Evolutionary conservation across 768 basidiomycete species (phyloP).

Genomic region (Cubamyces lactineus): DNA sequence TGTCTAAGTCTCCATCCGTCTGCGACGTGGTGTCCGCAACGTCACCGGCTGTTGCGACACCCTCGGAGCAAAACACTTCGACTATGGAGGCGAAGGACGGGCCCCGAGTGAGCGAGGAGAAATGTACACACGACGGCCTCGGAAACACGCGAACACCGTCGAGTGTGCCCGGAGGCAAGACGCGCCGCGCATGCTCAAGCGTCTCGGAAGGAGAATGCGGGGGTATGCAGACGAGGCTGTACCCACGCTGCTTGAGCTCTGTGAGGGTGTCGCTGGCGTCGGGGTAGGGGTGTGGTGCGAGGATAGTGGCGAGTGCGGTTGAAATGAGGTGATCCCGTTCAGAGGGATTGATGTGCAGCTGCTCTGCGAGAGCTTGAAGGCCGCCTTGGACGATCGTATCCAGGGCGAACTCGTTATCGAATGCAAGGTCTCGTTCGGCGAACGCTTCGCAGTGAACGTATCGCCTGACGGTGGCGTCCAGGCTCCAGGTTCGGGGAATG

Average conservation of each 20-base stretch:
- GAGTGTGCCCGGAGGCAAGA: not conserved
- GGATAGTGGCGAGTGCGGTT: not conserved
- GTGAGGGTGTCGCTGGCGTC: not conserved
- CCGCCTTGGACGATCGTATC: not conserved
- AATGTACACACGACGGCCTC: not conserved
- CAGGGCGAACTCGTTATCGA: not conserved
- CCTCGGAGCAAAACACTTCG: too few relatives aligned
- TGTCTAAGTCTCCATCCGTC: too few relatives aligned
- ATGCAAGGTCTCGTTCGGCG: not conserved
- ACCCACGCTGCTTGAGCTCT: not conserved
- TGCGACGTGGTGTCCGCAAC: too few relatives aligned
- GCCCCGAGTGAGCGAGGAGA: not conserved
- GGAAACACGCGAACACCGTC: not conserved
- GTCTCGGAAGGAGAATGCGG: not conserved
- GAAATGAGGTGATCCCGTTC: not conserved
- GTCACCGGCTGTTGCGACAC: too few relatives aligned
- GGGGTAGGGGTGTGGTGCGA: not conserved
- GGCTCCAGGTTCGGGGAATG: not conserved
- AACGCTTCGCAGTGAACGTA: not conserved
- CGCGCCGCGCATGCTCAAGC: not conserved
- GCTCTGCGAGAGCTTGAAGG: not conserved
- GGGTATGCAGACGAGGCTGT: not conserved
- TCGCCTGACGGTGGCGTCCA: not conserved
- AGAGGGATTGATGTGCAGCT: not conserved
- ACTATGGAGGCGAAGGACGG: too few relatives aligned